These are phyloP conservation scores for Arachnomyces sp. DNA, from an alignment of 2,329 filamentous ascomycete genomes.

Conservation along the genomic window DNA sequence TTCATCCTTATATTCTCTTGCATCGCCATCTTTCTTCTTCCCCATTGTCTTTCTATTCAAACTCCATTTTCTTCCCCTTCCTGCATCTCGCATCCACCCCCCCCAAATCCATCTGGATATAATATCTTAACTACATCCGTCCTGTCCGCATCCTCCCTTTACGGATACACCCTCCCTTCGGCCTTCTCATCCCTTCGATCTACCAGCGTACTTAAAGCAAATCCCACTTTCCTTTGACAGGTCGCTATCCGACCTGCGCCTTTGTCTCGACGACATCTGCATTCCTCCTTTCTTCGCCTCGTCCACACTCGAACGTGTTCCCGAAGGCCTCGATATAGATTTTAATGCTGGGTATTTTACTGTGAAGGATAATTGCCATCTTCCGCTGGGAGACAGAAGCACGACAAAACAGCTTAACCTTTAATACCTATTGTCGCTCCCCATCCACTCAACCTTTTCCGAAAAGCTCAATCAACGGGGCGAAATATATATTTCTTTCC, in stretches of 20 bases:
- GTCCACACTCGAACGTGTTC: conserved; percentile 12
- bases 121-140: no score
- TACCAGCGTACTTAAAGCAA: background rate
- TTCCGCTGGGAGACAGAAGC: no score
- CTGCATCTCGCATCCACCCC: conserved; percentile 31
- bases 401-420: background rate
- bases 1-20: conserved; percentile 15
- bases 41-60: conserved; percentile 7
- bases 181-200: conserved; percentile 1
- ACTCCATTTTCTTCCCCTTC: conserved; percentile 15
- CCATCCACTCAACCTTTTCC: conserved; percentile 7
- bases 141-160: conserved; percentile 13
- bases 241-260: conserved; percentile 11
- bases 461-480: background rate
- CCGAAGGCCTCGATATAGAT: conserved; percentile 12
- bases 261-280: conserved; percentile 15
- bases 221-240: background rate
- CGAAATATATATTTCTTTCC: background rate
- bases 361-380: background rate
- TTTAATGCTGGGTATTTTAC: conserved; percentile 9
- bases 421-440: conserved; percentile 5
- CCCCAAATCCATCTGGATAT: conserved; percentile 26
- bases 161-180: conserved; percentile 13
- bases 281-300: conserved; percentile 10
- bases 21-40: conserved; percentile 8